Conservation (phyloP, 106 monocot genomes). For the Cymbidium sinense region DNA sequence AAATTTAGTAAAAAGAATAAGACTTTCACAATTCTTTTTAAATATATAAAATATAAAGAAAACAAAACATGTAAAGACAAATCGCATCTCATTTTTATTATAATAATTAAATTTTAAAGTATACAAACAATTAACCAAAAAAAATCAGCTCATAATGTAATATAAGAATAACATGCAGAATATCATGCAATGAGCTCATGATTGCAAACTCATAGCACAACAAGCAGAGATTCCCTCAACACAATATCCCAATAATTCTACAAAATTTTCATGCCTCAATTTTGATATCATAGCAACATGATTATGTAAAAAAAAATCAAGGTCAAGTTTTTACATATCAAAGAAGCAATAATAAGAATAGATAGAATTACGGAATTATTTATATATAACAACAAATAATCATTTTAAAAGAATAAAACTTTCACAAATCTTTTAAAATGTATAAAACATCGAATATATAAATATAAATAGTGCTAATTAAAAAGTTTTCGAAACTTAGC, state of each 20-base stretch:
- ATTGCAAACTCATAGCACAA: slow-evolving; percentile 85
- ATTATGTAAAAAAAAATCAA: slow-evolving; percentile 5
- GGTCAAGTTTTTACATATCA: background rate
- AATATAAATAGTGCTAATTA: too few species aligned
- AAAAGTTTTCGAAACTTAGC: too few species aligned
- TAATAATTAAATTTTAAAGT: background rate
- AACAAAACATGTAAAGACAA: background rate
- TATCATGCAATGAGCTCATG: slow-evolving; percentile 88
- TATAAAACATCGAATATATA: too few species aligned
- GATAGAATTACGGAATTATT: too few species aligned
- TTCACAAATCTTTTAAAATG: too few species aligned
- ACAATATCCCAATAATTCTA: slow-evolving; percentile 74
- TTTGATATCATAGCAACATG: slow-evolving; percentile 68
- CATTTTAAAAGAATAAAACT: too few species aligned
- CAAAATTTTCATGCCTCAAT: slow-evolving; percentile 76
- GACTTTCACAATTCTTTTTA: too few species aligned
- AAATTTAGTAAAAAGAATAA: too few species aligned
- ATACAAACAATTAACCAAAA: too few species aligned
- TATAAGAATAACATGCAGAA: slow-evolving; percentile 58
- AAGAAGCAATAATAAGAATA: too few species aligned
- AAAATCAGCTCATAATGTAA: background rate
- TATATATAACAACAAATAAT: too few species aligned
- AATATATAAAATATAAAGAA: too few species aligned
- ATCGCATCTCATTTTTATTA: background rate
- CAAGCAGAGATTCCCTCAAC: slow-evolving; percentile 46